These are phyloP conservation scores for Macrolepiota albuminosa DNA, from an alignment of 768 basidiomycete genomes.

Conservation along the genomic window DNA sequence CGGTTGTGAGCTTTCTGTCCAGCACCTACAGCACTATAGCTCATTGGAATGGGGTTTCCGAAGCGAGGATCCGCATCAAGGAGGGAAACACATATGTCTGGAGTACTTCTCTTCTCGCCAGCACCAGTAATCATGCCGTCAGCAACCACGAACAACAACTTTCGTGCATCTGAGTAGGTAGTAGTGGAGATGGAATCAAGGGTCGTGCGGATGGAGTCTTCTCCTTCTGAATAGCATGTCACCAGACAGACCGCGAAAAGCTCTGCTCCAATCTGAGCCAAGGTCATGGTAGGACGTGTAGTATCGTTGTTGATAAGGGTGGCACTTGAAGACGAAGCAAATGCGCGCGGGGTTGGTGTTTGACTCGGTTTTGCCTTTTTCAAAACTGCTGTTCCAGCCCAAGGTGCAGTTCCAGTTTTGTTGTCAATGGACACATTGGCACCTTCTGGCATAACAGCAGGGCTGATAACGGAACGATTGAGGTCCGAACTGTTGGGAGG, in stretches of 20 bases:
- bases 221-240: constrained; percentile 97
- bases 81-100: constrained; percentile 91
- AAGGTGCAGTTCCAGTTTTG: constrained; percentile 88
- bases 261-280: constrained; percentile 91
- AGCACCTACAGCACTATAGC: constrained; percentile 84
- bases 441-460: constrained; percentile 94
- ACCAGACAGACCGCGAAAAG: constrained; percentile 94
- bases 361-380: constrained; percentile 47
- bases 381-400: constrained; percentile 60
- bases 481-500: constrained; percentile 70
- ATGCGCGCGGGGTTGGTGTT: constrained; percentile 40
- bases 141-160: constrained; percentile 89
- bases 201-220: constrained; percentile 86
- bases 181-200: constrained; percentile 91
- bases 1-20: constrained; percentile 89
- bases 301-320: constrained; percentile 50
- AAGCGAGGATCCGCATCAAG: constrained; percentile 93
- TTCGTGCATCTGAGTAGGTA: constrained; percentile 87
- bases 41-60: constrained; percentile 94
- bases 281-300: constrained; percentile 66
- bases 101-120: constrained; percentile 93
- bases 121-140: constrained; percentile 99
- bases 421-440: constrained; percentile 95
- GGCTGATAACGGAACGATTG: constrained; percentile 82
- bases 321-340: constrained; percentile 47